phyloP scores from a whole-genome alignment of 1,139 yeast genomes.

The Pneumocystis oryctolagi region DNA sequence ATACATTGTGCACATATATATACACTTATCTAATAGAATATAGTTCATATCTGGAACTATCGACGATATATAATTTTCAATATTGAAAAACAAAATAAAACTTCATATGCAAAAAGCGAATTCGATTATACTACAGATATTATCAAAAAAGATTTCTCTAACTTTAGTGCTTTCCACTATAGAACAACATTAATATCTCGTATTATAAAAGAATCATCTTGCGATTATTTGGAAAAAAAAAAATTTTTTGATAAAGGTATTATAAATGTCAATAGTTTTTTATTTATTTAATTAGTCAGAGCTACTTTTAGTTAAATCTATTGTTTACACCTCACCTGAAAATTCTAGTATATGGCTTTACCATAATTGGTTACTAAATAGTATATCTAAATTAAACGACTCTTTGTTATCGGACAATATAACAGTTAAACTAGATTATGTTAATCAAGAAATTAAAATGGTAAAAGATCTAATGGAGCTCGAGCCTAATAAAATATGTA shows the following conservation, averaged over 20 bases:
- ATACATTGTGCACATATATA: not conserved
- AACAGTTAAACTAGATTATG: constrained; percentile 15
- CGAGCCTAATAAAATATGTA: constrained; percentile 29
- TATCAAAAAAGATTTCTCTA: constrained; percentile 72
- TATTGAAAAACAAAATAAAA: constrained; percentile 29
- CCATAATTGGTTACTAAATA: constrained; percentile 63
- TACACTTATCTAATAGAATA: not conserved
- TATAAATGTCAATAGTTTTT: not conserved
- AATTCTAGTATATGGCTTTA: constrained; percentile 91
- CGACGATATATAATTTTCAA: constrained; percentile 53
- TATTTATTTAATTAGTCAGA: constrained; percentile 34
- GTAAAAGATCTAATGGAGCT: constrained; percentile 26
- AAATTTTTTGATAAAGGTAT: constrained; percentile 3
- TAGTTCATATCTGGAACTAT: constrained; percentile 84
- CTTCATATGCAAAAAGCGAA: constrained; percentile 34
- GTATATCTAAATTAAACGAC: constrained; percentile 31
- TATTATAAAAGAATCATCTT: constrained; percentile 25
- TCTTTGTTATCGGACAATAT: constrained; percentile 16
- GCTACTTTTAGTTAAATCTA: constrained; percentile 56
- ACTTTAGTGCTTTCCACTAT: constrained; percentile 94
- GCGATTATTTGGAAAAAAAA: constrained; percentile 10
- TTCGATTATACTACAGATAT: constrained; percentile 63
- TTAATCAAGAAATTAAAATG: constrained; percentile 22
- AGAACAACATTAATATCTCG: constrained; percentile 54
- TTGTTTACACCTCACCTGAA: constrained; percentile 82